phyloP scores from a whole-genome alignment of 768 basidiomycete species.

The Russula abietina region DNA sequence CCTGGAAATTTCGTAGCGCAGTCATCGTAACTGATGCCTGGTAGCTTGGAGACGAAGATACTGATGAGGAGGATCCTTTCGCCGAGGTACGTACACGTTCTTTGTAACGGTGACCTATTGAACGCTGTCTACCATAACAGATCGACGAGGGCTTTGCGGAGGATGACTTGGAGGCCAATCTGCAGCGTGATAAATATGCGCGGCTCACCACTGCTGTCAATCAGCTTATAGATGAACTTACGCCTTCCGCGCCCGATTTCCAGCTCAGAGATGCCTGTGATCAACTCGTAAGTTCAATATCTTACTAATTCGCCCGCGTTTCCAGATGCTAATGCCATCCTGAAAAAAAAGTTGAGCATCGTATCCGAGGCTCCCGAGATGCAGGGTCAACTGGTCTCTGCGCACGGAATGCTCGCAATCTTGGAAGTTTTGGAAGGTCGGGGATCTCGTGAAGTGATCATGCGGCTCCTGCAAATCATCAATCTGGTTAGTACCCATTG shows the following conservation, averaged over 20 bases:
- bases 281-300: conserved; percentile 58
- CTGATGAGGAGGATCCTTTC: conserved; percentile 94
- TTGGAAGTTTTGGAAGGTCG: conserved; percentile 88
- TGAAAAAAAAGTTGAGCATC: conserved; percentile 53
- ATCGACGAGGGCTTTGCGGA: conserved; percentile 92
- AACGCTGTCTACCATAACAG: conserved; percentile 34
- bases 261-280: conserved; percentile 81
- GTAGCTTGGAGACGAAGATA: conserved; percentile 74
- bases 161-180: conserved; percentile 85
- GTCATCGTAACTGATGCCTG: conserved; percentile 5
- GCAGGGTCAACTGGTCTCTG: conserved; percentile 79
- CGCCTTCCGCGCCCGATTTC: conserved; percentile 74
- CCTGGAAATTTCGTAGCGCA: background rate
- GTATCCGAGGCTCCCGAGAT: conserved; percentile 79
- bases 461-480: conserved; percentile 81
- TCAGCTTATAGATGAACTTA: conserved; percentile 81
- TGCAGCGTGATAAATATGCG: conserved; percentile 91
- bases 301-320: background rate
- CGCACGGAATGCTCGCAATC: conserved; percentile 93
- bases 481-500: conserved; percentile 57
- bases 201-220: conserved; percentile 76
- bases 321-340: background rate
- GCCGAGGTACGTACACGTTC: conserved; percentile 56
- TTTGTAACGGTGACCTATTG: background rate
- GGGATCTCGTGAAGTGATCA: conserved; percentile 77